Percentiles rank a stretch among this genome's conserved stretches.
These are phyloP conservation scores for Stephanodiscus minutulus DNA, from an alignment of 108 stramenopile species.

Conservation along the genomic window DNA sequence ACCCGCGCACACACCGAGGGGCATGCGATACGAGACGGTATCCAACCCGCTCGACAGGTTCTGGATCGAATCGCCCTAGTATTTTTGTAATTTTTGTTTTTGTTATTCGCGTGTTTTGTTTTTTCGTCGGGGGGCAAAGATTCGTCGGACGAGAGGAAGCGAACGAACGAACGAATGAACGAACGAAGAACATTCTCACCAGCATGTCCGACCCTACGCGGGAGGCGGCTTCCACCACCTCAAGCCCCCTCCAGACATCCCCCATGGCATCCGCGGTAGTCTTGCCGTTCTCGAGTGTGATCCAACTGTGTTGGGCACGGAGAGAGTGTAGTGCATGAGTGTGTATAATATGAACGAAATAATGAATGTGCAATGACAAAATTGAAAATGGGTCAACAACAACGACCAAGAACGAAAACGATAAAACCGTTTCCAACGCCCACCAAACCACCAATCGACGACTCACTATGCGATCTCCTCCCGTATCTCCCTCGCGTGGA, in stretches of 20 bases:
- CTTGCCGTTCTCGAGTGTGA: conserved; percentile 80
- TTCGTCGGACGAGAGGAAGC: not conserved
- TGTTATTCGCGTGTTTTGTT: not conserved
- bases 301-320: conserved; percentile 44
- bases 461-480: conserved; percentile 61
- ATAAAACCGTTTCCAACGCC: not conserved
- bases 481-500: conserved; percentile 50
- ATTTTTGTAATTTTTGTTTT: no score
- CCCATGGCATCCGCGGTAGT: conserved; percentile 81
- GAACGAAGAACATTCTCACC: conserved; percentile 12
- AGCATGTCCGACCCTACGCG: conserved; percentile 41
- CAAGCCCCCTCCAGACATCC: conserved; percentile 95
- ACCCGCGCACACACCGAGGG: conserved; percentile 93
- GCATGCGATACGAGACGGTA: conserved; percentile 87
- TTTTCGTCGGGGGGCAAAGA: not conserved
- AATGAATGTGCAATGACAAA: not conserved
- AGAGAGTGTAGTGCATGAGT: no score
- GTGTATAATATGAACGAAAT: no score
- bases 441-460: not conserved
- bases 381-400: not conserved
- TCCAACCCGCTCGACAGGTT: conserved; percentile 80
- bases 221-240: conserved; percentile 87
- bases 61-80: conserved; percentile 84
- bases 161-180: no score
- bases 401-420: not conserved